Base-by-base conservation (phyloP, 345 rosid genomes). In the Eucalyptus microcorys region DNA sequence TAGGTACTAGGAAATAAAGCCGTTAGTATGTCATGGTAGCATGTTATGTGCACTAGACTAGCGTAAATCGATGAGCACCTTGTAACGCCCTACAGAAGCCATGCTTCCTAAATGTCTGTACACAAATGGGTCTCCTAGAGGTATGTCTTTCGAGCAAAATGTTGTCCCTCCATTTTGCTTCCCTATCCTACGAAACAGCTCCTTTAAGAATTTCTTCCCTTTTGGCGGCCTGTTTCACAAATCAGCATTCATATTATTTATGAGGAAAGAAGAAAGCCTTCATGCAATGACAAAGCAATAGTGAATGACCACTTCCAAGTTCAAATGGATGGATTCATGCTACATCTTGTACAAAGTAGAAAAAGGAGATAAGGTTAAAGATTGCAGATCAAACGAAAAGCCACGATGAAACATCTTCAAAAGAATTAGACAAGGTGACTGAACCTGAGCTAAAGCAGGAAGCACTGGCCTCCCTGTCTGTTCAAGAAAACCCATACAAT, bases 401-500 rank as follows among this genome's bases (percentile, higher is more conserved):
- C 14, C 4, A 6, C 0, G 7, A 27, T 27, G 66, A 59, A 32
- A 27, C 2, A 26, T 59, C 66, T 27, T 5, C 4, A 11, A 59
- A 26, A 15, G 32, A 59, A 59, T 59, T 27, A 26, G 66, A 26
- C 0, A 1, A 8, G 66, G 32, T 11, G 32, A 27, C 16, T 59
- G 2, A 48, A 95, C 97, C 93, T 94, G 95, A 87, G 98, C 96
- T 57, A 95, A 90, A 88, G 98, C 95, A 34, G 94, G 98, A 52
- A 96, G 95, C 83, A 96, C 96, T 3, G 92, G 92, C 91, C 90
- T 92, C 53, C 96, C 94, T 66, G 96, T 95, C 22, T 94, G 8
- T 90, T 96, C 96, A 87, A 96, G 96, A 88, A 94, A 96, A 87
- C 96, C 96, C n/a, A 95, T 95, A 89, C 95, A 96, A 66, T 96